Conservation (phyloP, 2,329 filamentous ascomycete species). For the Aspergillus phoenicis region DNA sequence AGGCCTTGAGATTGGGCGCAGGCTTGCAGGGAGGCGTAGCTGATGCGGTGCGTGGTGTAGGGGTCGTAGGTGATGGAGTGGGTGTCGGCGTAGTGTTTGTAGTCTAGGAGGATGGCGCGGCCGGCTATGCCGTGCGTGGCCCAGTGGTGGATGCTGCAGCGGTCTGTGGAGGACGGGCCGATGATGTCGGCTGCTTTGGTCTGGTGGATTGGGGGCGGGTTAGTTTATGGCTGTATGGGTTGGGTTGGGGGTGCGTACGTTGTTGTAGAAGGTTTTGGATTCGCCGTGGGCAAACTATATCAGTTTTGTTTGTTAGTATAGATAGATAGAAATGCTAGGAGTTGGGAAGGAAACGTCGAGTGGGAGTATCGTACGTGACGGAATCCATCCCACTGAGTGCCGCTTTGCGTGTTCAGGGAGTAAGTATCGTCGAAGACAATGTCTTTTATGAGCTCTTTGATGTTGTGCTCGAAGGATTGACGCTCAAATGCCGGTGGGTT, state of each 20-base stretch:
- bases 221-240: not conserved
- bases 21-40: slow-evolving; percentile 57
- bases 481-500: slow-evolving; percentile 57
- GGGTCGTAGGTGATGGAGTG: slow-evolving; percentile 56
- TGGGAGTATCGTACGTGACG: slow-evolving; percentile 43
- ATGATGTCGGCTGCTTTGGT: slow-evolving; percentile 40
- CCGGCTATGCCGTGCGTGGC: slow-evolving; percentile 46
- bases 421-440: slow-evolving; percentile 50
- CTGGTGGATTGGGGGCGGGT: slow-evolving; percentile 17
- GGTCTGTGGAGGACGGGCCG: slow-evolving; percentile 37
- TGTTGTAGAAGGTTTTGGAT: slow-evolving; percentile 46
- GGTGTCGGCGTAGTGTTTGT: slow-evolving; percentile 51
- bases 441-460: slow-evolving; percentile 47
- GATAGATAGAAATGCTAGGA: not conserved
- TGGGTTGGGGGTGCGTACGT: slow-evolving; percentile 27
- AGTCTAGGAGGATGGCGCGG: slow-evolving; percentile 48
- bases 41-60: slow-evolving; percentile 57
- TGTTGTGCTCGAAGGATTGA: slow-evolving; percentile 57
- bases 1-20: slow-evolving; percentile 63
- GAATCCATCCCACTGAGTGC: slow-evolving; percentile 56
- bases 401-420: slow-evolving; percentile 52
- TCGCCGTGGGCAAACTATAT: slow-evolving; percentile 42
- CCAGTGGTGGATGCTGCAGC: slow-evolving; percentile 49
- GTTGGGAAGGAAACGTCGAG: not conserved
- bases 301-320: not conserved